A percentile compares a stretch with the other conserved stretches of the same genome.
Conservation (phyloP, 805 yeast species). For the Pichia phayaonensis region DNA sequence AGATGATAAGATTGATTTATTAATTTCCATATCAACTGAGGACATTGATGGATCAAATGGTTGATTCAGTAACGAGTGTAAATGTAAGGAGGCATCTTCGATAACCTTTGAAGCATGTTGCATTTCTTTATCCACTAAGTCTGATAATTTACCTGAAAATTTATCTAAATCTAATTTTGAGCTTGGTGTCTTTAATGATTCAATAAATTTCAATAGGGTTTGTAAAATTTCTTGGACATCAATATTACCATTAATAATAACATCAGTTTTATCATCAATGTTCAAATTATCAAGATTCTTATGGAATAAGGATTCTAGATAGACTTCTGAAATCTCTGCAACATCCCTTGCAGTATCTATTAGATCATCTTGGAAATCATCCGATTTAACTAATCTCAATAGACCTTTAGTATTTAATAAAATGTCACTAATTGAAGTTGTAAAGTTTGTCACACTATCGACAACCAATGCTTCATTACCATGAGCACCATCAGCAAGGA, state of each 20-base stretch:
- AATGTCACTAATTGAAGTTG: slow-evolving; percentile 55
- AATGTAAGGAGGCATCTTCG: slow-evolving; percentile 52
- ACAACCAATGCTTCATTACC: slow-evolving; percentile 59
- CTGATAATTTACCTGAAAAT: slow-evolving; percentile 50
- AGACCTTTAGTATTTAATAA: slow-evolving; percentile 67
- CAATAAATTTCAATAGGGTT: slow-evolving; percentile 45
- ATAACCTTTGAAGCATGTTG: slow-evolving; percentile 64
- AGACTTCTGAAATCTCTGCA: slow-evolving; percentile 54
- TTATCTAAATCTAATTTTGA: slow-evolving; percentile 22
- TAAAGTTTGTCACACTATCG: slow-evolving; percentile 52
- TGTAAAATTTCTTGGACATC: slow-evolving; percentile 69
- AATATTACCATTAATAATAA: slow-evolving; percentile 67
- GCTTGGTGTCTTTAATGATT: slow-evolving; percentile 37
- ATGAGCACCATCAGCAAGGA: slow-evolving; percentile 66
- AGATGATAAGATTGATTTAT: slow-evolving; percentile 68
- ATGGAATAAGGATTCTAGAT: slow-evolving; percentile 53
- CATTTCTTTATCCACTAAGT: slow-evolving; percentile 68
- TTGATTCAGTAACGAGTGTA: slow-evolving; percentile 42
- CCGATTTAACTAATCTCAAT: slow-evolving; percentile 42
- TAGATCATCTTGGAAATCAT: slow-evolving; percentile 44
- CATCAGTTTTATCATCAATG: slow-evolving; percentile 65
- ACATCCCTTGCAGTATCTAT: slow-evolving; percentile 43
- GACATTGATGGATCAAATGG: slow-evolving; percentile 45
- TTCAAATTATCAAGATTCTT: slow-evolving; percentile 39
- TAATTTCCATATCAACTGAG: slow-evolving; percentile 56